Evolutionary conservation across 345 rosid species (phyloP), one percentile per base, ranked within the genome.

Genomic region (Anacardium occidentale): DNA sequence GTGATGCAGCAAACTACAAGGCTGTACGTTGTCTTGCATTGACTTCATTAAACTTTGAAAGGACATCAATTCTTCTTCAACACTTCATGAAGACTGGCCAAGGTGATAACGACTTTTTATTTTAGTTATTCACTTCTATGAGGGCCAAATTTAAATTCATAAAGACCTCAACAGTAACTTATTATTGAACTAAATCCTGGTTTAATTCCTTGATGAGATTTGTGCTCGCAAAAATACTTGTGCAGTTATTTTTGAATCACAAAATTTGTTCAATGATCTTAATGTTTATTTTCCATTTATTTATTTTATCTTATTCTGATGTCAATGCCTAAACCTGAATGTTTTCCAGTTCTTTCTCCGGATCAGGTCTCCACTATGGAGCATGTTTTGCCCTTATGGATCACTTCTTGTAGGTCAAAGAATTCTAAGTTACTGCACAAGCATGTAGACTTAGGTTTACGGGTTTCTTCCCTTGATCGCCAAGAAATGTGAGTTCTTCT

Each of bases 21-120:
- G 98, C 98, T 77, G 98, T 94, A 59, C 77, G 85, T 56, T 94
- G 97, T 70, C 96, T 94, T 81, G 90, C 88, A 17, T 75, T 94
- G 84, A 88, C 79, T 68, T 87, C 98, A 8, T 73, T 94, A 79
- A 94, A 94, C 78, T 80, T 77, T 2, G 88, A 89, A 79, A 91
- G 98, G 86, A 80, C 81, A 76, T 83, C 96, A 29, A 90, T 90
- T 74, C 84, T 91, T 78, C 82, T 94, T 63, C 80, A 85, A 78
- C 82, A 81, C 71, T 91, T 89, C 77, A 79, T 87, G 81, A 79
- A 86, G 80, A 83, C 89, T 17, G 85, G 88, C 80, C 87, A 86
- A 84, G 92, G 98, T 94, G 82, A 72, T 77, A 7, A 11, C n/a
- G 57, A 68, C 57, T 21, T 14, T 17, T 47, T n/a, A 37, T 54